phyloP scores from a whole-genome alignment of 2,329 filamentous ascomycete species.

The Alternaria ventricosa region DNA sequence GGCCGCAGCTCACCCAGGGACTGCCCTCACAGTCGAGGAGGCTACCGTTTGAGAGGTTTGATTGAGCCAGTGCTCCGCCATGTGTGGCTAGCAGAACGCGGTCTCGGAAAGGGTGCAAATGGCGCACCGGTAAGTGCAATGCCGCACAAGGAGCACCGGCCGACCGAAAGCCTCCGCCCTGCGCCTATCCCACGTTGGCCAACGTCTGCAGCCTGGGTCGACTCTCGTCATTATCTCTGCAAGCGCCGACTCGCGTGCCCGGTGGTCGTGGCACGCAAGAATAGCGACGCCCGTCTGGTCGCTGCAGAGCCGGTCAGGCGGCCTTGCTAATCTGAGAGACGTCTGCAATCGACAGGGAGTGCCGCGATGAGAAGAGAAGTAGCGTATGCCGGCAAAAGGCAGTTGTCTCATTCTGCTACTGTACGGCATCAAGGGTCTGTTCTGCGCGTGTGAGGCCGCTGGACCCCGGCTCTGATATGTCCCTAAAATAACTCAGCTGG shows the following conservation, averaged over 20 bases:
- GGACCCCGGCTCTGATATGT: slow-evolving; percentile 24
- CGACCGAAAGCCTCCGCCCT: slow-evolving; percentile 1
- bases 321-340: slow-evolving; percentile 21
- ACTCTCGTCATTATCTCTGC: slow-evolving; percentile 4
- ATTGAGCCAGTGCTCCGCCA: slow-evolving; percentile 8
- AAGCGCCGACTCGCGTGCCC: slow-evolving; percentile 7
- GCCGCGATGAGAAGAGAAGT: slow-evolving; percentile 5
- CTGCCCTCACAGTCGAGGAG: not conserved
- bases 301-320: slow-evolving; percentile 20
- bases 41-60: slow-evolving; percentile 4
- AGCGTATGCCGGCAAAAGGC: slow-evolving; percentile 15
- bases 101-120: slow-evolving; percentile 16
- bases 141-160: slow-evolving; percentile 15
- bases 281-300: slow-evolving; percentile 14
- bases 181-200: slow-evolving; percentile 2
- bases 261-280: slow-evolving; percentile 16
- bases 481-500: slow-evolving; percentile 41
- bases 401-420: slow-evolving; percentile 16
- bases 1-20: slow-evolving; percentile 7
- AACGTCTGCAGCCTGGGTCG: not conserved
- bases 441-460: slow-evolving; percentile 3
- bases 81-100: slow-evolving; percentile 20
- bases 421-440: slow-evolving; percentile 8
- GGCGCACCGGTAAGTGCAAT: slow-evolving; percentile 12
- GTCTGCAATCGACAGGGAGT: slow-evolving; percentile 20